phyloP scores from a whole-genome alignment of 805 yeast genomes.

The Metschnikowia lunata region DNA sequence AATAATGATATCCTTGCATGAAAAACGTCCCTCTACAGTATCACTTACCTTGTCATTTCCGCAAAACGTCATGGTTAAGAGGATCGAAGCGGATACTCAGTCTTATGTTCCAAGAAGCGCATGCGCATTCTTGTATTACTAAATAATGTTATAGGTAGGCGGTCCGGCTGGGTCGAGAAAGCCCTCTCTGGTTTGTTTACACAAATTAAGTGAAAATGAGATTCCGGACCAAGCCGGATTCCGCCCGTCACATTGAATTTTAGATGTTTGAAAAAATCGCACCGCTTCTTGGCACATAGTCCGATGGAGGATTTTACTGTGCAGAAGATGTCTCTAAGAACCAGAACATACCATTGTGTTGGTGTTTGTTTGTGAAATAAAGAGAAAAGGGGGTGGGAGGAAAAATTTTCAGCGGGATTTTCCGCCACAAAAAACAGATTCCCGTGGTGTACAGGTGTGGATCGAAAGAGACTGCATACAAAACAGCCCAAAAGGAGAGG shows the following conservation, averaged over 20 bases:
- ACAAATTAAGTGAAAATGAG: not conserved
- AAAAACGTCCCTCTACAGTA: conserved; percentile 37
- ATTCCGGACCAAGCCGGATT: not conserved
- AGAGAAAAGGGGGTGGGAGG: not conserved
- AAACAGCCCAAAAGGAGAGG: no score
- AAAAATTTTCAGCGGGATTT: not conserved
- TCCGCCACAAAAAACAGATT: not conserved
- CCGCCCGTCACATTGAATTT: not conserved
- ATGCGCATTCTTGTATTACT: conserved; percentile 22
- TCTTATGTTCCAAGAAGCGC: conserved; percentile 42
- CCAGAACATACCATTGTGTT: conserved; percentile 28
- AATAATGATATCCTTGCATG: conserved; percentile 15
- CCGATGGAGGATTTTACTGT: conserved; percentile 13
- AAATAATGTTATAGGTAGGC: not conserved
- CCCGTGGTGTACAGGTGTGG: not conserved
- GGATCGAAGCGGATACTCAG: conserved; percentile 29
- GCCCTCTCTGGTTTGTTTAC: conserved; percentile 10
- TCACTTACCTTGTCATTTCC: conserved; percentile 9
- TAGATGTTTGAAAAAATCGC: conserved; percentile 17
- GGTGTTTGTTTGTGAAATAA: not conserved
- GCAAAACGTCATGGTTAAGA: no score
- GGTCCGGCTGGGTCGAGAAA: not conserved
- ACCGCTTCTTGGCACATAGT: conserved; percentile 26
- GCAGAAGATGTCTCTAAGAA: conserved; percentile 21
- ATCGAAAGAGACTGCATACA: no score